A percentile compares a stretch with the other conserved stretches of the same genome.
These are phyloP conservation scores for Komagataea norvegica DNA, from an alignment of 1,139 yeast species.

Conservation along the genomic window DNA sequence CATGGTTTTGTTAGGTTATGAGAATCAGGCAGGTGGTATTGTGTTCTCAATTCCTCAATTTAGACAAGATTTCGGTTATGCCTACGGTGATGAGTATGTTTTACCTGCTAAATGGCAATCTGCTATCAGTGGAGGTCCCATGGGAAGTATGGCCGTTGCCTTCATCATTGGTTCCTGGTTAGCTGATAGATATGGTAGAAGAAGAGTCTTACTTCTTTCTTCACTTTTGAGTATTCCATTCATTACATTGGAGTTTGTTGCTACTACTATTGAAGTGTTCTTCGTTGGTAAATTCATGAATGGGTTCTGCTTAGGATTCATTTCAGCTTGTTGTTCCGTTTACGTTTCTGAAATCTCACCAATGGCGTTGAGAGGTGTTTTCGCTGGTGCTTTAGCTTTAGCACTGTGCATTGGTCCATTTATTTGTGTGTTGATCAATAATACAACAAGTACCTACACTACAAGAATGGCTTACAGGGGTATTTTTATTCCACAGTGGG, in stretches of 20 bases:
- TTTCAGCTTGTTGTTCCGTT: slow-evolving; percentile 19
- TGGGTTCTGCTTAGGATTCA: slow-evolving; percentile 27
- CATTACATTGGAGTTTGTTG: slow-evolving; percentile 27
- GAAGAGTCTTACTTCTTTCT: slow-evolving; percentile 44
- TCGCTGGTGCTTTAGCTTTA: slow-evolving; percentile 23
- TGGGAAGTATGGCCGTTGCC: slow-evolving; percentile 36
- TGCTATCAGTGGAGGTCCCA: slow-evolving; percentile 31
- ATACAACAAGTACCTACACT: slow-evolving; percentile 22
- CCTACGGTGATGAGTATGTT: slow-evolving; percentile 14
- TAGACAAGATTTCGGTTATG: slow-evolving; percentile 30
- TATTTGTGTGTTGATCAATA: slow-evolving; percentile 25
- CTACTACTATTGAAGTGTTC: slow-evolving; percentile 27
- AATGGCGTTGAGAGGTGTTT: slow-evolving; percentile 28
- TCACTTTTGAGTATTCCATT: slow-evolving; percentile 36
- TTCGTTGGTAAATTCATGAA: slow-evolving; percentile 30
- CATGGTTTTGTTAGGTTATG: slow-evolving; percentile 20
- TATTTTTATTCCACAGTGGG: slow-evolving; percentile 32
- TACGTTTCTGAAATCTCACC: slow-evolving; percentile 31
- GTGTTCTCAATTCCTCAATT: slow-evolving; percentile 28
- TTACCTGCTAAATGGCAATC: slow-evolving; percentile 32
- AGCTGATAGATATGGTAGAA: slow-evolving; percentile 54
- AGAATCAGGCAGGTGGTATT: slow-evolving; percentile 27
- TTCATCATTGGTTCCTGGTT: slow-evolving; percentile 49
- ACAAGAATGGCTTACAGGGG: slow-evolving; percentile 31
- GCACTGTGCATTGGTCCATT: slow-evolving; percentile 30